Evolutionary conservation across 164 flowering plant species (phyloP).

Genomic region (Piper betle): DNA sequence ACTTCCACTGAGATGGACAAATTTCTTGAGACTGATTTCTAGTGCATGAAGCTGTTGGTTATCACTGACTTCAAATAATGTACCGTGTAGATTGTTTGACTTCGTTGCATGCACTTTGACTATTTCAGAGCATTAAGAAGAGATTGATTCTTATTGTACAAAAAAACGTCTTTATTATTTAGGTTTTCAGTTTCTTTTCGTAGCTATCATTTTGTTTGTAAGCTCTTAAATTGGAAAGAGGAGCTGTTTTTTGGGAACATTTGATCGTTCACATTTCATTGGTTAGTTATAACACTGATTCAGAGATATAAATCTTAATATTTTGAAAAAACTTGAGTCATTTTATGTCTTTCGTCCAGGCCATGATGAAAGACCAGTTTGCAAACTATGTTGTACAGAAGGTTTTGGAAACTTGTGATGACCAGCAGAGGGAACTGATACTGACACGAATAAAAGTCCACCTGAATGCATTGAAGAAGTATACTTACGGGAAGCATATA

Average conservation of each 20-base stretch:
- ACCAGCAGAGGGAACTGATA: constrained; percentile 78
- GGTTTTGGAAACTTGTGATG: constrained; percentile 91
- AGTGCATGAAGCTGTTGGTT: no score
- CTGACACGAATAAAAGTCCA: constrained; percentile 82
- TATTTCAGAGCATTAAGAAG: no score
- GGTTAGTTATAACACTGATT: not conserved
- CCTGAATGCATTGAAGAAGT: constrained; percentile 81
- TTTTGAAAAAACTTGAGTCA: not conserved
- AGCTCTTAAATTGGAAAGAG: no score
- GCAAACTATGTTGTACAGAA: constrained; percentile 94
- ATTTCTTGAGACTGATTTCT: no score
- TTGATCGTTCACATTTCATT: not conserved
- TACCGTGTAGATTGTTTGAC: no score
- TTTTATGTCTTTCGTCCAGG: constrained; percentile 21
- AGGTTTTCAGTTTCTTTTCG: no score
- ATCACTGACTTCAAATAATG: no score
- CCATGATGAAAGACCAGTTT: constrained; percentile 94
- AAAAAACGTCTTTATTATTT: no score
- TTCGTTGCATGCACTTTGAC: no score
- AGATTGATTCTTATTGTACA: no score
- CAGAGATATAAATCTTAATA: not conserved
- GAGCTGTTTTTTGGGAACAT: not conserved
- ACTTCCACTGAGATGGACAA: no score
- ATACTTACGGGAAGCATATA: constrained; percentile 89
- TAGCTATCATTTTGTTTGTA: no score